Conservation (phyloP, 352 stramenopile species). For the Phytophthora agathidicida region DNA sequence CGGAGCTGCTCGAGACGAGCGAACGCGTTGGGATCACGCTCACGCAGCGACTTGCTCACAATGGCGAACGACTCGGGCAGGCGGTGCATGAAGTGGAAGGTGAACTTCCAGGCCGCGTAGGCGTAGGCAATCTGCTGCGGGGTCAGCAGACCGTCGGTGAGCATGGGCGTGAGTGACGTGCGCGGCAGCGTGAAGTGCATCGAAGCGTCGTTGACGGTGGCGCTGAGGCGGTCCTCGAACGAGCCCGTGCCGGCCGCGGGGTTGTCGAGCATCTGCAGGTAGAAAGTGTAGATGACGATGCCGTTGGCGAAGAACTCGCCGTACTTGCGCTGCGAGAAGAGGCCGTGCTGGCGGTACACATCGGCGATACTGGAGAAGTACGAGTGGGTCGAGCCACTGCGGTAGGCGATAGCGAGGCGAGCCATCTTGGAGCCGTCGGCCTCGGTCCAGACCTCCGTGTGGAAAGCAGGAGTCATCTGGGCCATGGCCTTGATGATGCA, state of each 20-base stretch:
- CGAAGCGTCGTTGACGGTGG: slow-evolving; percentile 71
- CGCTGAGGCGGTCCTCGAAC: slow-evolving; percentile 74
- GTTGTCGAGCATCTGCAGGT: slow-evolving; percentile 78
- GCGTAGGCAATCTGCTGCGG: slow-evolving; percentile 87
- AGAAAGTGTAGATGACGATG: slow-evolving; percentile 86
- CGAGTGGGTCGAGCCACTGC: slow-evolving; percentile 76
- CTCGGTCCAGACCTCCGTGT: slow-evolving; percentile 81
- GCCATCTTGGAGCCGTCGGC: slow-evolving; percentile 80
- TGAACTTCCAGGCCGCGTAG: slow-evolving; percentile 89
- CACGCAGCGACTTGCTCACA: slow-evolving; percentile 79
- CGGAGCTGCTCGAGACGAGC: slow-evolving; percentile 78
- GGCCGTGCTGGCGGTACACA: slow-evolving; percentile 83
- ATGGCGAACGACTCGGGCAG: slow-evolving; percentile 81
- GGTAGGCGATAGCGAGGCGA: slow-evolving; percentile 80
- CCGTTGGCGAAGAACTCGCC: slow-evolving; percentile 87
- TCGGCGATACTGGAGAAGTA: slow-evolving; percentile 90
- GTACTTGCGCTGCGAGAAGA: slow-evolving; percentile 88
- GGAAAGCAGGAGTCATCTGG: slow-evolving; percentile 83
- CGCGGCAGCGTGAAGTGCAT: slow-evolving; percentile 87
- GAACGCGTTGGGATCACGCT: slow-evolving; percentile 77
- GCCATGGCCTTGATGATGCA: slow-evolving; percentile 71
- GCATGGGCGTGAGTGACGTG: slow-evolving; percentile 84
- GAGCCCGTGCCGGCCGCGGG: slow-evolving; percentile 50
- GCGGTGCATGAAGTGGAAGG: slow-evolving; percentile 89
- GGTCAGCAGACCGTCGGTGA: slow-evolving; percentile 73